A percentile compares a stretch with the other conserved stretches of the same genome.
Evolutionary conservation across 2,329 filamentous ascomycete species (phyloP).

Genomic region (Pseudopyricularia cyperi): DNA sequence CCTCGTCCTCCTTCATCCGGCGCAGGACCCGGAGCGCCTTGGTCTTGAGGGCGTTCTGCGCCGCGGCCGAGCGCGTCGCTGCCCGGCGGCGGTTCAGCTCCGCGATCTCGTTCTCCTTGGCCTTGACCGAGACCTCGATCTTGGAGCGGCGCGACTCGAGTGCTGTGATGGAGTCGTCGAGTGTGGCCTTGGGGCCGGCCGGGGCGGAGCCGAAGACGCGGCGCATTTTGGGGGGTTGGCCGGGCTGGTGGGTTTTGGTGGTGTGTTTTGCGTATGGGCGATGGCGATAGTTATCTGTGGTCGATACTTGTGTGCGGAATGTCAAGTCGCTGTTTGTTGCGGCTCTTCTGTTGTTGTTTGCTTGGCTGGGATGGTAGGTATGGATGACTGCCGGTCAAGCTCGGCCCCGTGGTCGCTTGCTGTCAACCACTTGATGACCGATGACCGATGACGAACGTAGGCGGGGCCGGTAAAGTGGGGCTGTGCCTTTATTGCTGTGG

Average conservation of each 20-base stretch:
- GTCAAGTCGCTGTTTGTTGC: too few species aligned
- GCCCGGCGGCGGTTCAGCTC: constrained; percentile 74
- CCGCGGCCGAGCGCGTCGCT: constrained; percentile 27
- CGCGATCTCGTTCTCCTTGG: constrained; percentile 78
- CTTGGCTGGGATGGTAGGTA: too few species aligned
- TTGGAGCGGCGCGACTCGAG: constrained; percentile 73
- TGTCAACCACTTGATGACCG: too few species aligned
- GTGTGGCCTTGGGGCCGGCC: constrained; percentile 78
- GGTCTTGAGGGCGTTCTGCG: constrained; percentile 49
- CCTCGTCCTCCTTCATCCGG: constrained; percentile 87
- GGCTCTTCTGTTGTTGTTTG: too few species aligned
- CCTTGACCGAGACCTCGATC: constrained; percentile 89
- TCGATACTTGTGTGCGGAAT: not conserved
- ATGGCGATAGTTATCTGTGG: not conserved
- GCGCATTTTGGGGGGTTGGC: constrained; percentile 53
- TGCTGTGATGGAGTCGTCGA: constrained; percentile 70
- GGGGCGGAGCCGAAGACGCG: constrained; percentile 73
- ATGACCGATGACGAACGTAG: too few species aligned
- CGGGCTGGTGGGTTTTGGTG: not conserved
- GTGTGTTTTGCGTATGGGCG: not conserved
- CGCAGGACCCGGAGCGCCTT: constrained; percentile 92
- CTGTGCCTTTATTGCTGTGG: too few species aligned
- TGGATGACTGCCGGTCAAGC: too few species aligned
- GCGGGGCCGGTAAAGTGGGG: too few species aligned
- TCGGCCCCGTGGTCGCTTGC: too few species aligned